These are phyloP conservation scores for Ambrosiella xylebori DNA, from an alignment of 2,329 filamentous ascomycete genomes.

Conservation along the genomic window DNA sequence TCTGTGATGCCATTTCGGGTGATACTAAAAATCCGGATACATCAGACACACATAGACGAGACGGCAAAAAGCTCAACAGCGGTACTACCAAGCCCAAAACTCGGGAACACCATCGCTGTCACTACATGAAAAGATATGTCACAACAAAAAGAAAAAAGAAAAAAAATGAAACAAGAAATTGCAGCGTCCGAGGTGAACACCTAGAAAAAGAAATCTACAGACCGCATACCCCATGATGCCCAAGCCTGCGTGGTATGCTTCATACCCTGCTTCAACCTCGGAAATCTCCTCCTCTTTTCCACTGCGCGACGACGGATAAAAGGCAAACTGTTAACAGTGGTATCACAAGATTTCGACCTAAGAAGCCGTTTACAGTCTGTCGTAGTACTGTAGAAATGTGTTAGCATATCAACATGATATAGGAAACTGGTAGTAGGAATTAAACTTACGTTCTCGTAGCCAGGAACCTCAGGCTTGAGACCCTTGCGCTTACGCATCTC, in stretches of 20 bases:
- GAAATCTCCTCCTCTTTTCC: conserved; percentile 13
- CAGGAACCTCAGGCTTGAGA: conserved; percentile 90
- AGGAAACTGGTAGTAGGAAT: not conserved
- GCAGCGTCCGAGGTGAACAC: conserved; percentile 12
- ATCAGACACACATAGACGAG: no score
- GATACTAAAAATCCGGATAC: no score
- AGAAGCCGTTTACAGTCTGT: conserved; percentile 12
- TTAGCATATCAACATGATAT: not conserved
- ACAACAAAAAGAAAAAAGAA: not conserved
- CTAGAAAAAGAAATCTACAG: not conserved
- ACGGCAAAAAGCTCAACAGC: no score
- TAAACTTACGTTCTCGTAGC: conserved; percentile 71
- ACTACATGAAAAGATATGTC: not conserved
- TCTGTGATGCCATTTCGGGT: no score
- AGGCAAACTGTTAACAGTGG: conserved; percentile 11
- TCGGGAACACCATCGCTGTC: no score
- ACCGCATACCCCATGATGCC: conserved; percentile 10
- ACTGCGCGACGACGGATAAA: conserved; percentile 8
- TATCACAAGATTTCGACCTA: conserved; percentile 10
- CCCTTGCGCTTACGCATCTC: conserved; percentile 98
- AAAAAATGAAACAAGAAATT: conserved; percentile 5
- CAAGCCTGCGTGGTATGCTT: conserved; percentile 6
- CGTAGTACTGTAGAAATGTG: conserved; percentile 11
- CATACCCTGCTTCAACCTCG: conserved; percentile 9
- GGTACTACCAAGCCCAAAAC: no score